Percentiles rank a stretch among this genome's conserved stretches.
phyloP scores from a whole-genome alignment of 768 basidiomycete genomes.

The Podaxis sp. region DNA sequence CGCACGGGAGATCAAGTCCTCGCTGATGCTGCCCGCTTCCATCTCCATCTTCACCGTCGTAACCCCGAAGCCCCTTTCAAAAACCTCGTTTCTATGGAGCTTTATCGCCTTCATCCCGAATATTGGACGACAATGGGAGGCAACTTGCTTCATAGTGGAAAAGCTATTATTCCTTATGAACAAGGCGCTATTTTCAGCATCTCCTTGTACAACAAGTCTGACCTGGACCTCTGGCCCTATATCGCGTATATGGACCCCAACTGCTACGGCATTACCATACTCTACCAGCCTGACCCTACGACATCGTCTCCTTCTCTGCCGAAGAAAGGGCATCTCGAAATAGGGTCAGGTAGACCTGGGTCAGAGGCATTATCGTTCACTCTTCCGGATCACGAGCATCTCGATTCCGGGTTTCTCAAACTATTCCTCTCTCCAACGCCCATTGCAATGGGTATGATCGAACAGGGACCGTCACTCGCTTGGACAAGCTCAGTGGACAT shows the following conservation, averaged over 20 bases:
- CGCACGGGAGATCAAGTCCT: conserved; percentile 34
- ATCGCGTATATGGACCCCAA: conserved; percentile 58
- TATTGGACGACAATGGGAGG: conserved; percentile 38
- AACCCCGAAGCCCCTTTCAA: conserved; percentile 44
- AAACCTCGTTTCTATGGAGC: conserved; percentile 47
- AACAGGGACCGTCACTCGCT: conserved; percentile 30
- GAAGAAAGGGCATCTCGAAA: conserved; percentile 31
- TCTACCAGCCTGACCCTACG: conserved; percentile 47
- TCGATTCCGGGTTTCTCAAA: conserved; percentile 51
- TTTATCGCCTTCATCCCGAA: conserved; percentile 43
- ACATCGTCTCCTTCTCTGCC: conserved; percentile 38
- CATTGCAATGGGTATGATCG: conserved; percentile 43
- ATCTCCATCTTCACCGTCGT: conserved; percentile 49
- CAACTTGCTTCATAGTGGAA: conserved; percentile 44
- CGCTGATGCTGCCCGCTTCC: conserved; percentile 55
- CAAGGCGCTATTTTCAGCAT: conserved; percentile 41
- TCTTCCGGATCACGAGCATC: conserved; percentile 29
- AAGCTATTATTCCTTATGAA: conserved; percentile 42
- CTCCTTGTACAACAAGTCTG: conserved; percentile 45
- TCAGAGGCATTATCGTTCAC: conserved; percentile 45
- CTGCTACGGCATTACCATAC: conserved; percentile 46
- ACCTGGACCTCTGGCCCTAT: conserved; percentile 57
- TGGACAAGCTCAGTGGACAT: conserved; percentile 11
- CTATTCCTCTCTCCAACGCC: conserved; percentile 51
- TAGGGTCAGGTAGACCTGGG: conserved; percentile 38